These are phyloP conservation scores for Breviolum minutum DNA, from an alignment of 73 alveolate species.

Conservation along the genomic window DNA sequence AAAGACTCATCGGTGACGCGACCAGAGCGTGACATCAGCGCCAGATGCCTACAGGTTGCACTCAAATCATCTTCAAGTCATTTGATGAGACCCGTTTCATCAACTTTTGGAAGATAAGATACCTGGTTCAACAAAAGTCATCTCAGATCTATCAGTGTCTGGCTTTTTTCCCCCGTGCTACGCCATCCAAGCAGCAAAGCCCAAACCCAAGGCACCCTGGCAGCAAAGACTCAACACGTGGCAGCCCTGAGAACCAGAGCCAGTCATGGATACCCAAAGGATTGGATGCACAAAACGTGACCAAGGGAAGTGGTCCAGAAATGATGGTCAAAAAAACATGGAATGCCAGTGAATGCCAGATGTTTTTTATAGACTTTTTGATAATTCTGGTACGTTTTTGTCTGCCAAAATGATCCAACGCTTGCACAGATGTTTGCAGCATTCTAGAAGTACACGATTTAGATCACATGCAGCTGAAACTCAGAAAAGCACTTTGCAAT, in stretches of 20 bases:
- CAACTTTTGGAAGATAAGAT: background rate
- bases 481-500: no score
- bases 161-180: background rate
- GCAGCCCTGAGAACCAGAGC: conserved; percentile 41
- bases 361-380: no score
- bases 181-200: background rate
- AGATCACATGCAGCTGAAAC: no score
- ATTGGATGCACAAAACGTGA: background rate
- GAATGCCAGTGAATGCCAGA: no score
- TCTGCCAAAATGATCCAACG: no score
- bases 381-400: no score
- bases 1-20: conserved; percentile 51
- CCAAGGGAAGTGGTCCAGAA: no score
- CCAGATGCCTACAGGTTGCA: conserved; percentile 36
- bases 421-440: no score
- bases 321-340: no score
- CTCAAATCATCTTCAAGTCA: background rate
- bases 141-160: background rate
- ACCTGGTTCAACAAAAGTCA: background rate
- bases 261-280: background rate
- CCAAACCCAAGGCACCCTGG: conserved; percentile 77
- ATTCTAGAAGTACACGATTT: no score
- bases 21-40: conserved; percentile 89
- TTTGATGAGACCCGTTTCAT: background rate
- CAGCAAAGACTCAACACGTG: conserved; percentile 62